phyloP scores from a whole-genome alignment of 2,329 filamentous ascomycete species.

The Aspergillus candidus region DNA sequence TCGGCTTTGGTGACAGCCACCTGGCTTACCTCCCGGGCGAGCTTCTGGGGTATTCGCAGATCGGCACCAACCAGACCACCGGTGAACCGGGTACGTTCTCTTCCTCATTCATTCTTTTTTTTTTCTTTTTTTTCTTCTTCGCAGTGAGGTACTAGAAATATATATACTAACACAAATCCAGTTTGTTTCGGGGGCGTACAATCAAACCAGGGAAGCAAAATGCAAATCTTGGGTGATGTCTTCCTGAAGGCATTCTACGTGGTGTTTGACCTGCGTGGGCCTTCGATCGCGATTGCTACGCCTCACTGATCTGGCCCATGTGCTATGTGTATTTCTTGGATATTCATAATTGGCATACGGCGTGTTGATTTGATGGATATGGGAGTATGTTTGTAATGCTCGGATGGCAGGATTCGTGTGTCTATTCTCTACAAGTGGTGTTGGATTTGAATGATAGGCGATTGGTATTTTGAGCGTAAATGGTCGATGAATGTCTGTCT shows the following conservation, averaged over 20 bases:
- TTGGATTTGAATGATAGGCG: too few species aligned
- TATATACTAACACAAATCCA: conserved; percentile 18
- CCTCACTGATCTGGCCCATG: conserved; percentile 18
- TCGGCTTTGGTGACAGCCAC: conserved; percentile 48
- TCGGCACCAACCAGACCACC: conserved; percentile 40
- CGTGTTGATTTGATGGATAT: too few species aligned
- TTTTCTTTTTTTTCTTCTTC: not conserved
- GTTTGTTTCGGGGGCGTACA: conserved; percentile 57
- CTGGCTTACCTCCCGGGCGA: conserved; percentile 49
- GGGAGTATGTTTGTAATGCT: too few species aligned
- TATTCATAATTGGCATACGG: too few species aligned
- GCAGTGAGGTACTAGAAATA: conserved; percentile 1
- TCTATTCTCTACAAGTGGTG: too few species aligned
- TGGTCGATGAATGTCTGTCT: too few species aligned
- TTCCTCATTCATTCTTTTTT: not conserved
- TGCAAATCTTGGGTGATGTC: conserved; percentile 56
- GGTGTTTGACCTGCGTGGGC: conserved; percentile 50
- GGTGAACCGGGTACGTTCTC: conserved; percentile 33
- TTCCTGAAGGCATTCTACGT: conserved; percentile 57
- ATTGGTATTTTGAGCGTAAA: too few species aligned
- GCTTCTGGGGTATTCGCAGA: conserved; percentile 51
- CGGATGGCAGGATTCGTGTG: too few species aligned
- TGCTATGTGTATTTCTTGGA: too few species aligned
- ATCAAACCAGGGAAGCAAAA: conserved; percentile 50
- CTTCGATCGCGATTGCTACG: conserved; percentile 48